Conservation (phyloP, 1,139 yeast species). For the Saccharomyces hybrid region DNA sequence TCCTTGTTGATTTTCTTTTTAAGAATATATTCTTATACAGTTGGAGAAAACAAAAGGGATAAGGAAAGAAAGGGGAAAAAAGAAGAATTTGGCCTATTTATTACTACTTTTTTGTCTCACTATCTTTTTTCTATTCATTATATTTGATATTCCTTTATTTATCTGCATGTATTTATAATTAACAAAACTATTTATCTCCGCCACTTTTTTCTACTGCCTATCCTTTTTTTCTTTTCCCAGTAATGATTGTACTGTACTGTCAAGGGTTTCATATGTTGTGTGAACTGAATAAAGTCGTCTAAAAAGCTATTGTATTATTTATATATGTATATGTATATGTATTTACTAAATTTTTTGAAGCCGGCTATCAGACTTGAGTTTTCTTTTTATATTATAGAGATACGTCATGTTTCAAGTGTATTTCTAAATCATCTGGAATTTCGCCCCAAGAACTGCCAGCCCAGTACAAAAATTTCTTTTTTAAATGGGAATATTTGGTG, state of each 20-base stretch:
- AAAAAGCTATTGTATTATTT: background rate
- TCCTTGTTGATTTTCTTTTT: background rate
- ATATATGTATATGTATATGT: background rate
- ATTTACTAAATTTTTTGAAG: background rate
- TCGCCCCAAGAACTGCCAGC: constrained; percentile 31
- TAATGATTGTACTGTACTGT: background rate
- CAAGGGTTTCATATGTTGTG: background rate
- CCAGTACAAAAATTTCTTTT: constrained; percentile 30
- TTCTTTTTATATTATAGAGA: background rate
- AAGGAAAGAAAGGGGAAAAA: background rate
- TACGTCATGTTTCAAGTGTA: constrained; percentile 8
- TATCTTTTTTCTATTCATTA: background rate
- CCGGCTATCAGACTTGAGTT: background rate
- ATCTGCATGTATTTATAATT: background rate
- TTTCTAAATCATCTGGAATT: constrained; percentile 40
- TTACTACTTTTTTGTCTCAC: constrained; percentile 1
- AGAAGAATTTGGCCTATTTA: background rate
- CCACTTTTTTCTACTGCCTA: background rate
- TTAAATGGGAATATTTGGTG: constrained; percentile 14
- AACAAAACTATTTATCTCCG: background rate
- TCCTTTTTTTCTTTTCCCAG: background rate
- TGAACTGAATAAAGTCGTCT: background rate
- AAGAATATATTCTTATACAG: background rate
- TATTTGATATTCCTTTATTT: constrained; percentile 1
- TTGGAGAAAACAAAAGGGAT: background rate